Evolutionary conservation across 345 rosid genomes (phyloP).

Genomic region (Boechera retrofracta): DNA sequence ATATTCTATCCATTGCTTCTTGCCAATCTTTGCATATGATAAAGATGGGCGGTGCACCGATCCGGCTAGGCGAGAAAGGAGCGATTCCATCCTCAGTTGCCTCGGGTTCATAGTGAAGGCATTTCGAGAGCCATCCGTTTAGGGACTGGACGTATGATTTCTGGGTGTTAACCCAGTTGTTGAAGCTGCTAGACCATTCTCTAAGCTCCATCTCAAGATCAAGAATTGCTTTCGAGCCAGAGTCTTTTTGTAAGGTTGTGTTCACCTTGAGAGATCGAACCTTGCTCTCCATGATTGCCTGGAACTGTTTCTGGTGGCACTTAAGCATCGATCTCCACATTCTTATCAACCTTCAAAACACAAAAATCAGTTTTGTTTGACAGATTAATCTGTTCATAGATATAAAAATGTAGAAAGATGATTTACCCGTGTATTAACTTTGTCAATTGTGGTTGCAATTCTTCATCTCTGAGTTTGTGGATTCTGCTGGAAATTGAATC

Average conservation of each 20-base stretch:
- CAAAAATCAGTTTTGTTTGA: background rate
- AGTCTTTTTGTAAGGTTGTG: slow-evolving; percentile 59
- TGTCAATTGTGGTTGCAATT: slow-evolving; percentile 75
- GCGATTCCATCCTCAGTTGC: slow-evolving; percentile 79
- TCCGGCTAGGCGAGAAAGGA: slow-evolving; percentile 84
- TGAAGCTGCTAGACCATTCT: slow-evolving; percentile 78
- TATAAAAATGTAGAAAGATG: background rate
- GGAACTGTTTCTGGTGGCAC: slow-evolving; percentile 95
- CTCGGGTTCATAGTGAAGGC: slow-evolving; percentile 70
- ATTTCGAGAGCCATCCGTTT: slow-evolving; percentile 77
- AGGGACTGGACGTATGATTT: slow-evolving; percentile 71
- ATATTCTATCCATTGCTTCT: slow-evolving; percentile 70
- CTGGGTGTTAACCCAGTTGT: slow-evolving; percentile 72
- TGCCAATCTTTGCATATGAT: slow-evolving; percentile 91
- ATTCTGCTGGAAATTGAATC: slow-evolving; percentile 80
- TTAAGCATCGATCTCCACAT: slow-evolving; percentile 97
- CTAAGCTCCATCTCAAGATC: slow-evolving; percentile 83
- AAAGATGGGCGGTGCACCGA: slow-evolving; percentile 85
- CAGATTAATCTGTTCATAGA: background rate
- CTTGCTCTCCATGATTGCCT: slow-evolving; percentile 86
- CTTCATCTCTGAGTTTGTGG: slow-evolving; percentile 88
- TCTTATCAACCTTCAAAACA: slow-evolving; percentile 67
- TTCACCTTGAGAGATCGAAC: slow-evolving; percentile 63
- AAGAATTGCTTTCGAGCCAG: slow-evolving; percentile 66
- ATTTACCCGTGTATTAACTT: slow-evolving; percentile 79